These are phyloP conservation scores for Sphaerulina populicola DNA, from an alignment of 2,329 filamentous ascomycete genomes.

Conservation along the genomic window DNA sequence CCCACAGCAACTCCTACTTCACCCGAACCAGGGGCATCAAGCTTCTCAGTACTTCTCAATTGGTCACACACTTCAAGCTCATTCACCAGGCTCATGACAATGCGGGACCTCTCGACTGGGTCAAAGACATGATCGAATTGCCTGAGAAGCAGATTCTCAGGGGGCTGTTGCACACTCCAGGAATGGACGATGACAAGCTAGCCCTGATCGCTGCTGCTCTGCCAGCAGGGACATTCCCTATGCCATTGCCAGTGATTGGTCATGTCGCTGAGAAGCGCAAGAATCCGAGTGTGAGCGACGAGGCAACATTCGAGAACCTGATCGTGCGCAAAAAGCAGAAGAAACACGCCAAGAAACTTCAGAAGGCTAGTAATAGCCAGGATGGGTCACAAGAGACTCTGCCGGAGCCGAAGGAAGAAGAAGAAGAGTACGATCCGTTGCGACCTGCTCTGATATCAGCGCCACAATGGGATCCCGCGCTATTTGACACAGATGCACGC, in stretches of 20 bases:
- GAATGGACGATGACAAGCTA: conserved; percentile 50
- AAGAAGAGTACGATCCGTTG: conserved; percentile 45
- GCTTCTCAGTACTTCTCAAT: conserved; percentile 43
- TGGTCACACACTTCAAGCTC: conserved; percentile 53
- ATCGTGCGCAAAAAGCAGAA: conserved; percentile 27
- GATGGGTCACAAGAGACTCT: conserved; percentile 26
- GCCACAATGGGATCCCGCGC: conserved; percentile 22
- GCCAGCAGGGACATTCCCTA: conserved; percentile 34
- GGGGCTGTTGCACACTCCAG: conserved; percentile 44
- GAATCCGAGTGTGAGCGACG: conserved; percentile 12
- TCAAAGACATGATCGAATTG: conserved; percentile 53
- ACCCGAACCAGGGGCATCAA: conserved; percentile 34
- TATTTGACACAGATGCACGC: conserved; percentile 29
- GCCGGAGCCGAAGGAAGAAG: conserved; percentile 35
- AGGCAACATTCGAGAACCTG: conserved; percentile 19
- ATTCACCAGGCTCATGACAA: conserved; percentile 41
- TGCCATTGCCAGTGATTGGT: conserved; percentile 39
- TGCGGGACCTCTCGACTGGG: conserved; percentile 46
- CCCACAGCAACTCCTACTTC: conserved; percentile 30
- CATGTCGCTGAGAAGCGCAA: conserved; percentile 26
- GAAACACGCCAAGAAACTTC: conserved; percentile 25
- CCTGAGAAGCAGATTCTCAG: conserved; percentile 46
- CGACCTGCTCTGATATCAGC: conserved; percentile 29
- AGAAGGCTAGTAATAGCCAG: conserved; percentile 23
- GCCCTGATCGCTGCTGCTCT: conserved; percentile 29